These are phyloP conservation scores for Oryza brachyantha DNA, from an alignment of 176 grass and related monocot species.

Conservation along the genomic window DNA sequence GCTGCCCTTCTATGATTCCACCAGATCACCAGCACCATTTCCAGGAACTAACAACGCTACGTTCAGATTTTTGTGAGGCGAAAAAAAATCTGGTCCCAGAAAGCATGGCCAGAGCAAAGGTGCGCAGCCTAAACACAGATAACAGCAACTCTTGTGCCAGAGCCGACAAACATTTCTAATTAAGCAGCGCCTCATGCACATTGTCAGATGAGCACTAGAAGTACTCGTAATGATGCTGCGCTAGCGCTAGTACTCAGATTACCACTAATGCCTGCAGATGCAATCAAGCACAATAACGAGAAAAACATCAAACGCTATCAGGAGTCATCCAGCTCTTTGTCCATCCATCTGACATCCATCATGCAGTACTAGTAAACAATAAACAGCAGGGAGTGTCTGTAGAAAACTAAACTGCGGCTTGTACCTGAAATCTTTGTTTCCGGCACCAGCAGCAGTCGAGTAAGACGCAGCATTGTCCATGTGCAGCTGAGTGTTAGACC, in stretches of 20 bases:
- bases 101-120: constrained; percentile 23
- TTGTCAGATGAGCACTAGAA: neutral
- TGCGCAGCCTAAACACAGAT: neutral
- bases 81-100: constrained; percentile 37
- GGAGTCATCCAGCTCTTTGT: neutral
- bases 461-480: constrained; percentile 42
- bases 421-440: constrained; percentile 61
- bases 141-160: neutral
- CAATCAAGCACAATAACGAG: constrained; percentile 15
- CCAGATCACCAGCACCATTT: constrained; percentile 2
- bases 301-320: constrained; percentile 7
- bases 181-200: neutral
- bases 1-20: constrained; percentile 20
- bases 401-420: neutral
- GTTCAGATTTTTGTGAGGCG: constrained; percentile 12
- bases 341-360: constrained; percentile 15
- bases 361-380: neutral
- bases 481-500: constrained; percentile 46
- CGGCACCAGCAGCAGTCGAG: constrained; percentile 33
- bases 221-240: neutral
- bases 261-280: neutral
- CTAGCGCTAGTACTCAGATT: constrained; percentile 8
- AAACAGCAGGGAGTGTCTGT: constrained; percentile 5
- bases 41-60: neutral
- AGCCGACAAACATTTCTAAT: neutral